Evolutionary conservation across 2,329 filamentous ascomycete species (phyloP).

Genomic region (Fusarium irregulare): DNA sequence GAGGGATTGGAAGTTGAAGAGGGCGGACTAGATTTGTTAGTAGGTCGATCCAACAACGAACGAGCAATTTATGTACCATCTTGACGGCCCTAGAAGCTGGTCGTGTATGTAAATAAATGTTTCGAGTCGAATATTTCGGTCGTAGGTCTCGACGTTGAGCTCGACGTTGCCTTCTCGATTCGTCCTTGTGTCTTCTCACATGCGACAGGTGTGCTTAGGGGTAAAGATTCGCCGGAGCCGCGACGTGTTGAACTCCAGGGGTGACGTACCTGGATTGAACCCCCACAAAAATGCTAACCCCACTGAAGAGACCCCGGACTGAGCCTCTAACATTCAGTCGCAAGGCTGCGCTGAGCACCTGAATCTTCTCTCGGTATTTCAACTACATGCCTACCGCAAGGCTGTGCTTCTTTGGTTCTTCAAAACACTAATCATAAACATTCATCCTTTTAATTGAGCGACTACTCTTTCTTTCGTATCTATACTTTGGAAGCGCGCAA

Average conservation of each 20-base stretch:
- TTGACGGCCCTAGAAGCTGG: conserved; percentile 16
- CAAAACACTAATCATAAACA: not conserved
- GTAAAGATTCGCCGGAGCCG: conserved; percentile 55
- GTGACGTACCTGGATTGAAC: conserved; percentile 37
- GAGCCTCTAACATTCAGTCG: conserved; percentile 31
- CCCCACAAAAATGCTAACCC: conserved; percentile 39
- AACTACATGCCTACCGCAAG: conserved; percentile 38
- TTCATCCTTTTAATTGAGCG: not conserved
- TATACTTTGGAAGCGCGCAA: conserved; percentile 12
- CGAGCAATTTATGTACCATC: conserved; percentile 43
- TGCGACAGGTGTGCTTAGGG: conserved; percentile 50
- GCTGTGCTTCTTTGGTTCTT: conserved; percentile 16
- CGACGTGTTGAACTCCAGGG: conserved; percentile 17
- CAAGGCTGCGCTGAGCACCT: conserved; percentile 29
- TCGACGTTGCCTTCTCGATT: conserved; percentile 18
- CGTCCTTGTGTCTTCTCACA: conserved; percentile 30
- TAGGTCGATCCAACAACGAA: not conserved
- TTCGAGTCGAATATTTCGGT: not conserved
- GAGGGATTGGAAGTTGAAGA: conserved; percentile 99
- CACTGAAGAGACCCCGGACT: conserved; percentile 28
- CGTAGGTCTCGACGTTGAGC: not conserved
- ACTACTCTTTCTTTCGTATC: not conserved
- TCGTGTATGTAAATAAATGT: not conserved
- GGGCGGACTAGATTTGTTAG: conserved; percentile 75
- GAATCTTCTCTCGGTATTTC: conserved; percentile 26